These are phyloP conservation scores for Claviceps sp. DNA, from an alignment of 2,329 filamentous ascomycete species.

Conservation along the genomic window DNA sequence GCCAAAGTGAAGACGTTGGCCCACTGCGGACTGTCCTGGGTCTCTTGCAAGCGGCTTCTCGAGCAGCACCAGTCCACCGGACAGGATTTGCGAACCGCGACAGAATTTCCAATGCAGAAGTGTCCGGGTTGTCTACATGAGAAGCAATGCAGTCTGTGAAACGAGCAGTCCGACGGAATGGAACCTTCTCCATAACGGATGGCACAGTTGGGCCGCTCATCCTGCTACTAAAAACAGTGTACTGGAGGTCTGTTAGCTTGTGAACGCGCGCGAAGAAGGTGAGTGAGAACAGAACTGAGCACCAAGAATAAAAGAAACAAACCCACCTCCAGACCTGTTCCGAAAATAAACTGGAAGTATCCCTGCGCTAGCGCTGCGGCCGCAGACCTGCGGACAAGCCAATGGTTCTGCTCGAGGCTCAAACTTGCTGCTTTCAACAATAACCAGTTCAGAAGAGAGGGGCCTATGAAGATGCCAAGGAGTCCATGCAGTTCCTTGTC, in stretches of 20 bases:
- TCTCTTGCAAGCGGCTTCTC: neutral
- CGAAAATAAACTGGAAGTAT: no score
- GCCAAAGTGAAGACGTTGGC: neutral
- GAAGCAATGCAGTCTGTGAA: neutral
- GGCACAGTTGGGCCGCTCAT: neutral
- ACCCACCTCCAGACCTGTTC: no score
- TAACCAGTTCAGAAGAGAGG: neutral
- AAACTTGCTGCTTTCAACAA: slow-evolving; percentile 1
- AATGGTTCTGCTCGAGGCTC: slow-evolving; percentile 6
- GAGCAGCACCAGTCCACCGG: neutral
- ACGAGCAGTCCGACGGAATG: neutral
- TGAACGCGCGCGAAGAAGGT: neutral
- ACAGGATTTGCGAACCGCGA: neutral
- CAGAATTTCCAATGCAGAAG: neutral
- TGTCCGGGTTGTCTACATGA: neutral
- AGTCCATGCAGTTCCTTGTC: neutral
- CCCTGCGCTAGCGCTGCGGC: slow-evolving; percentile 8
- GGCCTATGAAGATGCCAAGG: neutral
- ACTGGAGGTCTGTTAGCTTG: neutral
- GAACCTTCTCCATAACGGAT: neutral
- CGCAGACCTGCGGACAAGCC: slow-evolving; percentile 13
- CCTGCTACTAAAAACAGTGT: neutral
- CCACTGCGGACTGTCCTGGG: neutral
- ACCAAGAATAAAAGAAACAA: neutral
- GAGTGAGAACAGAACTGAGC: neutral